Base-by-base conservation (phyloP, 2,329 filamentous ascomycete genomes). In the Stachybotrys elegans region DNA sequence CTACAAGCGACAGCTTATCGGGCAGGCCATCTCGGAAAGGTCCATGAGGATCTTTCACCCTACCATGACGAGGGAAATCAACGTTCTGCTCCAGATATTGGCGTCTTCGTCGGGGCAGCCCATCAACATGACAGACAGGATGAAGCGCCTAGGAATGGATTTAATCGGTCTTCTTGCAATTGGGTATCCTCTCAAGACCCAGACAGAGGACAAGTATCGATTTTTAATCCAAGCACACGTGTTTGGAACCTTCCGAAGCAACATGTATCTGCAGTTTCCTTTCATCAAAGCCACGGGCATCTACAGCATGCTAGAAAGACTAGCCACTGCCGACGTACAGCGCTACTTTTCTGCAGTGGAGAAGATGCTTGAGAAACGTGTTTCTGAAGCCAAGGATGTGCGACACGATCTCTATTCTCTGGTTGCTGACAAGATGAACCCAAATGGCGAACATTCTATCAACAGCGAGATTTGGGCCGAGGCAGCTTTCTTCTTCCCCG, bases 231-330 rank as follows among this genome's bases (percentile, higher is more conserved):
- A 22, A 21, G 20, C 36, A 16, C 25, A 40, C 8, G 41, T 37
- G 3, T 20, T 40, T 19, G 43, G 43, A 14, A 44, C 40, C 13
- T 36, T 36, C 20, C 40, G 40, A 9, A 44, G 29, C 37, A 44
- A 44, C 22, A 37, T 44, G 36, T 40, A 44, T 21, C 40, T 44
- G 43, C 43, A 44, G 25, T 22, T 44, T 11, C 43, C 43, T 6
- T 11, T 44, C 27, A 17, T 44, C 6, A 40, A 25, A 23, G 23
- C 21, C 9, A 40, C 43, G 13, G 9, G 40, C 6, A 7, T 44
- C 19, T 21, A 16, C 7, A 16, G 22, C 13, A 9, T 44, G 14
- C 34, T 27, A 17, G 16, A 44, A n/a, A 16, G 40, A 8, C 22
- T 44, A 4, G 41, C 43, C 6, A 36, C 40, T 23, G 8, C 34